Base-by-base conservation (phyloP, 495 filamentous ascomycete genomes). In the Opeltia flavorubescens region DNA sequence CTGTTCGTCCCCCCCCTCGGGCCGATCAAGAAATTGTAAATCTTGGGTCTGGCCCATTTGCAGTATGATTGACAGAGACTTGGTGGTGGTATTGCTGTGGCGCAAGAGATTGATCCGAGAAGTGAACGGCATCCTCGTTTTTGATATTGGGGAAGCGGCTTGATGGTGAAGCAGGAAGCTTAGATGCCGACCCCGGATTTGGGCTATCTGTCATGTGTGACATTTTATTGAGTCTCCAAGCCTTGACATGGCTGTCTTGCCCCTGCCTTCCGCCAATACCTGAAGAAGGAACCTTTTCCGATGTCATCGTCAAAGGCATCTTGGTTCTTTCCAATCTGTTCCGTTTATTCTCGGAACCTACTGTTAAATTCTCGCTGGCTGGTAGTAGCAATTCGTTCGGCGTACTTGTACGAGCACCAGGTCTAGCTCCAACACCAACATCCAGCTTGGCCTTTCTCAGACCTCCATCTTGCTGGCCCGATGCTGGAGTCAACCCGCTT, bases 401-500 rank as follows among this genome's bases (percentile, higher is more conserved):
- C 29, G 8, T 33, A 26, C 26, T 23, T 26, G n/a, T 17, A 9
- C 24, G n/a, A 7, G 5, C 15, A 44, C 15, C 29, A 31, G 21
- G 5, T 13, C 6, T 18, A 11, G 23, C 3, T 12, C 24, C 15
- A 28, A 9, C 11, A 5, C 11, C 23, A 15, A 7, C 9, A 13
- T 26, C 20, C 20, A 18, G 42, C 42, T 18, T 28, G 24, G 15
- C 25, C 8, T n/a, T 33, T 15, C 15, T 33, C 17, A 26, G n/a
- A 17, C 30, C 42, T 21, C 15, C 5, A 8, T 41, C 42, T 30
- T 5, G 26, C 3, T 33, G 26, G 24, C 15, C 42, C 12, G 26
- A 12, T 0, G 39, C 44, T 20, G 71, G 64, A 4, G 66, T 70
- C 36, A 68, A 68, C 31, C 65, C 65, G 11, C 64, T 61, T 3